Evolutionary conservation across 2,329 filamentous ascomycete species (phyloP), one percentile per base, ranked within the genome.

Genomic region (Colletotrichum sp.): DNA sequence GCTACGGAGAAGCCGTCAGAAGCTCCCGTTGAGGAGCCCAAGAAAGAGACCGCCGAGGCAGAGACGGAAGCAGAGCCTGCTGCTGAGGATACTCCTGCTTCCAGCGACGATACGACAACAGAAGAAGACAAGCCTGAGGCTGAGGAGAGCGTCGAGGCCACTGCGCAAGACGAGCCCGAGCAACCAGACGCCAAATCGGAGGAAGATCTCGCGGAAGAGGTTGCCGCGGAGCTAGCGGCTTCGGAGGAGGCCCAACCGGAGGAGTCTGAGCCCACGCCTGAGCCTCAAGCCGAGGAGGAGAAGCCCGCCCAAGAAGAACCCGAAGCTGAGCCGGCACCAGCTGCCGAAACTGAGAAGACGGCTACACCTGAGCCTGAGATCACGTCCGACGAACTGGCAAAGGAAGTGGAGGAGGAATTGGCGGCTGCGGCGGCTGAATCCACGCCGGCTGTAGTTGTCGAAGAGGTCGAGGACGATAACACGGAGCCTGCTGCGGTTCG

Each of bases 391-490:
- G 38, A 68, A 4, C 26, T 73, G 12, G 61, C 52, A 9, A 34
- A 60, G 21, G 38, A 66, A 26, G 70, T 70, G 4, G 73, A 64
- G 26, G 18, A 76, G 34, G 21, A 52, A 21, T 26, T 61, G 24
- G 65, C 48, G 21, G 70, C 69, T 21, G 21, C 52, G 5, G 62
- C 24, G 0, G 61, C 66, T 12, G 30, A 64, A 13, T 3, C 75
- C 13, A 34, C 48, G 1, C 58, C 70, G 1, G 65, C 73, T 8
- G 30, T 43, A 3, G 18, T 58, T 15, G 48, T 60, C 13, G 76
- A 71, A 15, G 62, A 71, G 7, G 66, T 56, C 2, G 18, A 64
- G 8, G 66, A 68, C 3, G 26, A 56, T 4, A 18, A 72, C 6
- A 48, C 58, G 18, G 67, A 71, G n/a, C 55, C 48, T 4, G 34